Evolutionary conservation across 768 basidiomycete genomes (phyloP).

Genomic region (Dictyophora rubrovolvata): DNA sequence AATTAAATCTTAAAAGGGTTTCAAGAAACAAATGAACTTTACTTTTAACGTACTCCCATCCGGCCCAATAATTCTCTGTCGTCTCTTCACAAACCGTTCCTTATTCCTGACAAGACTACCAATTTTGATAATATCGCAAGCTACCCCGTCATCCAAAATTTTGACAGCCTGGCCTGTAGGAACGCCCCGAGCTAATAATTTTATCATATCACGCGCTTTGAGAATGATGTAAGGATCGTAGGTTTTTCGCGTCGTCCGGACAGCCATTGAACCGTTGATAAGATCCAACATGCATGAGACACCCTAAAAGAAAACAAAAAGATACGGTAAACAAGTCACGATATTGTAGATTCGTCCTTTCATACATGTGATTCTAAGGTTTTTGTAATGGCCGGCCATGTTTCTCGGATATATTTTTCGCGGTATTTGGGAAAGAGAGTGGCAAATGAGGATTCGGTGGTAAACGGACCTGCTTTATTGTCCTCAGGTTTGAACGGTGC

Average conservation of each 20-base stretch:
- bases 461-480: slow-evolving; percentile 75
- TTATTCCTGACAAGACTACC: slow-evolving; percentile 91
- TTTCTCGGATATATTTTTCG: slow-evolving; percentile 91
- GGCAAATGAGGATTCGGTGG: slow-evolving; percentile 95
- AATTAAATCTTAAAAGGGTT: not conserved
- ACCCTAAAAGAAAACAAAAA: slow-evolving; percentile 38
- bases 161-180: slow-evolving; percentile 77
- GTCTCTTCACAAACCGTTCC: slow-evolving; percentile 89
- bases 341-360: not conserved
- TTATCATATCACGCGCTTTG: slow-evolving; percentile 93
- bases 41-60: slow-evolving; percentile 97
- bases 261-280: slow-evolving; percentile 95
- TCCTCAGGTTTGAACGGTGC: slow-evolving; percentile 66
- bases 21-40: slow-evolving; percentile 18
- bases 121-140: slow-evolving; percentile 98
- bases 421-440: slow-evolving; percentile 98
- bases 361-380: slow-evolving; percentile 72
- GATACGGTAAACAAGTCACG: slow-evolving; percentile 1
- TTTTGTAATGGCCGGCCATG: slow-evolving; percentile 85
- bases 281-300: slow-evolving; percentile 87
- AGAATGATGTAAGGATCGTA: slow-evolving; percentile 94
- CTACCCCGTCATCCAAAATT: slow-evolving; percentile 78
- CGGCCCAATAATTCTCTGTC: slow-evolving; percentile 95
- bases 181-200: slow-evolving; percentile 89
- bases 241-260: slow-evolving; percentile 92